Base-by-base conservation (phyloP, 1,284 basidiomycete genomes). In the Vanrija pseudolonga region DNA sequence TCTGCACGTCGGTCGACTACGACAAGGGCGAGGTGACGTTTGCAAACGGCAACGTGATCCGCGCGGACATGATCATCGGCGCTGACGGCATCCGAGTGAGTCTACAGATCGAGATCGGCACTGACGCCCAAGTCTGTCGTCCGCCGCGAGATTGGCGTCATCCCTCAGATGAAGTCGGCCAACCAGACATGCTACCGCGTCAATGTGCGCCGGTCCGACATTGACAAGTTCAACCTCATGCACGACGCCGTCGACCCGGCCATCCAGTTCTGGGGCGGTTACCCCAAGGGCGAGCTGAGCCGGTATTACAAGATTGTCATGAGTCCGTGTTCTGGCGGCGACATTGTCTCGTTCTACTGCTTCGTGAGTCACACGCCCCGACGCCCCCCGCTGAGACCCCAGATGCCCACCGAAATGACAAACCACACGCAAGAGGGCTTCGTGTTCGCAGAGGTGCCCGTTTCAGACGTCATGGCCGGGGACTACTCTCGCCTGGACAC, bases 221-320 rank as follows among this genome's bases (percentile, higher is more conserved):
- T 75, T 44, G 64, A 73, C 45, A 61, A 65, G 49, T 65, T 71
- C 19, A 75, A 75, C 17, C 62, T 77, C 24, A 69, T 62, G 51
- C 52, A 63, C 24, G 71, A 72, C 56, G 69, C 75, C 32, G 62
- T 66, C 19, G 66, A 68, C 47, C 71, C 70, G 14, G 70, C 72
- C 14, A 73, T 71, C 40, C 74, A 77, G 59, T 77, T 73, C 68
- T 77, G 75, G 75, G 75, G 75, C 20, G 75, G 75, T 9, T 64
- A 62, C 54, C 53, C 60, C 53, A 66, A 64, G 58, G 65, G 65
- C 52, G 63, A 63, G 47, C 55, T 65, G 22, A 57, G 37, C 50
- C 50, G 45, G 8, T 75, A 72, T 65, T 75, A 73, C 66, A 77
- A 77, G 64, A 74, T 77, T 47, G 75, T 77, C 58, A 73, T 76